Evolutionary conservation across 768 basidiomycete species (phyloP), one percentile per base, ranked within the genome.

Genomic region (Collybiopsis luxurians): DNA sequence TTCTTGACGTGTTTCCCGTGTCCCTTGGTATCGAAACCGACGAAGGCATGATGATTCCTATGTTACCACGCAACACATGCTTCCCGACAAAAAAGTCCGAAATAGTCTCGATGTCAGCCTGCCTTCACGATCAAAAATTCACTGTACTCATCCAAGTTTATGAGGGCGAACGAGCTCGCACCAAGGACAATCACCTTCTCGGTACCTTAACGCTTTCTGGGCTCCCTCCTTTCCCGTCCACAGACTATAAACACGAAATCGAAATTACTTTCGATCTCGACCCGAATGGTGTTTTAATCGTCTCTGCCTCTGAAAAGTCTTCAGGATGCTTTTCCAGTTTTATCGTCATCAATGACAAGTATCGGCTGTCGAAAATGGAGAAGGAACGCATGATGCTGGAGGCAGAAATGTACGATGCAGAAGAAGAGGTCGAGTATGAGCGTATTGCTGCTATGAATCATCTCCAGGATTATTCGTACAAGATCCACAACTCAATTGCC

Each of bases 41-140:
- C 60, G 95, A 96, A 63, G 97, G 97, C 68, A 98, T 99, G 75
- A 98, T 99, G 93, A 98, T 96, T 62, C 95, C 97, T 75, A 84
- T 99, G 42, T 98, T 99, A 75, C 89, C 81, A 68, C 90, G 97
- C 58, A 99, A 99, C 79, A 99, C 97, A 10, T 98, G 96, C 56
- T 98, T 98, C 74, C 97, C 97, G 3, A 98, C 96, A 63, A 99
- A 98, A 83, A 99, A 99, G 84, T 95, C 93, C 0, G 95, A 98
- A 73, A 90, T 89, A 13, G n/a, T n/a, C n/a, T n/a, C n/a, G n/a
- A n/a, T n/a, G n/a, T n/a, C n/a, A n/a, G n/a, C n/a, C n/a, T n/a
- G n/a, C n/a, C n/a, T n/a, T 42, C 96, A 95, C 38, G 97, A 99
- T 60, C 95, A 96, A 50, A 97, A 99, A 75, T 95, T 91, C n/a